Percentiles rank a stretch among this genome's conserved stretches.
Conservation (phyloP, 106 monocot genomes). For the Dendrobium catenatum region DNA sequence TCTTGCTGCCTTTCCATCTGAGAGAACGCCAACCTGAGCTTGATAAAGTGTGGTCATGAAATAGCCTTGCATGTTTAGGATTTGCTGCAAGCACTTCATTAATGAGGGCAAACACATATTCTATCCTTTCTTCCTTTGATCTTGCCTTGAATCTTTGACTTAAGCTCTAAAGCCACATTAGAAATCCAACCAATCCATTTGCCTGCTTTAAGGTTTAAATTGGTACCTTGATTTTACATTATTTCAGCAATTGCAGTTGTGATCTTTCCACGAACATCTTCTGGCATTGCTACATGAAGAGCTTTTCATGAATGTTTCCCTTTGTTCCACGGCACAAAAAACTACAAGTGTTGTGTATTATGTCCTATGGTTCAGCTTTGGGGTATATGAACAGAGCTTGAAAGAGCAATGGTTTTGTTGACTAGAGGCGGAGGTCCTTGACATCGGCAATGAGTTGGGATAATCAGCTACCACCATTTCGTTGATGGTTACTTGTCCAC, state of each 20-base stretch:
- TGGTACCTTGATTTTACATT: slow-evolving; percentile 47
- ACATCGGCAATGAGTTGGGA: too few relatives aligned
- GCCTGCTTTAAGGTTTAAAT: slow-evolving; percentile 42
- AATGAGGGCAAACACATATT: slow-evolving; percentile 93
- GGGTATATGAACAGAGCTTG: too few relatives aligned
- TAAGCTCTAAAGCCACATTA: slow-evolving; percentile 23
- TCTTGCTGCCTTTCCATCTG: slow-evolving; percentile 70
- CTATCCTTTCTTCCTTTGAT: slow-evolving; percentile 52
- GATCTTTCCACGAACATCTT: slow-evolving; percentile 88
- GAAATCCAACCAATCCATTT: slow-evolving; percentile 40
- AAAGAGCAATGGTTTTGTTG: too few relatives aligned
- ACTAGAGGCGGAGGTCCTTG: too few relatives aligned
- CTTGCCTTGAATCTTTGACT: slow-evolving; percentile 38
- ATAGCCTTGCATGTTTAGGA: slow-evolving; percentile 74
- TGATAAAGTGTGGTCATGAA: slow-evolving; percentile 75
- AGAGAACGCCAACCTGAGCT: slow-evolving; percentile 27
- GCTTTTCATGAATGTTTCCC: slow-evolving; percentile 87
- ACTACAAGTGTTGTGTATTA: slow-evolving; percentile 9
- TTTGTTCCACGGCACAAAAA: slow-evolving; percentile 60
- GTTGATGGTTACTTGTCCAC: too few relatives aligned
- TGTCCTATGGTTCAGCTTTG: too few relatives aligned
- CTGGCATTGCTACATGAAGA: slow-evolving; percentile 80
- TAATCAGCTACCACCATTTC: too few relatives aligned
- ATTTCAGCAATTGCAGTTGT: slow-evolving; percentile 59
- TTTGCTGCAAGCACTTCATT: slow-evolving; percentile 97